Base-by-base conservation (phyloP, 2,329 filamentous ascomycete species). In the Fusarium sacchari region DNA sequence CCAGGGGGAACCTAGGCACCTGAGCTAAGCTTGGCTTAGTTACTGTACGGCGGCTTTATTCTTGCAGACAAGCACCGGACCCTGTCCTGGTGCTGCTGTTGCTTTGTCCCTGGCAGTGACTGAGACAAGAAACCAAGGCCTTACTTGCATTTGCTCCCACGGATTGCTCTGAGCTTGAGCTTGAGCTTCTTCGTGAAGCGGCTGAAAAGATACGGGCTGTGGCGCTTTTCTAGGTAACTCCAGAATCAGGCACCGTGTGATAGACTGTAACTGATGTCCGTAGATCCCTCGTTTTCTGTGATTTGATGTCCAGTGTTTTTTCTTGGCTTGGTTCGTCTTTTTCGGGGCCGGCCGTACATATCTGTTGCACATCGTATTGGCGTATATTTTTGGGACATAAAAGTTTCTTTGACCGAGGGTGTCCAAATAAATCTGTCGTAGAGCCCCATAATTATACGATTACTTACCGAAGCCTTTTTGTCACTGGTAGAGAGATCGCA, bases 21-120 rank as follows among this genome's bases (percentile, higher is more conserved):
- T 56, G 68, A 72, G 71, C 68, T 72, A 70, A 71, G 60, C 64
- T 67, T 67, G 52, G 64, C 46, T 70, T 36, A 65, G 67, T 60
- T 66, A 70, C 66, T 47, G 59, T 28, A 60, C 64, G 67, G 71
- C 64, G 67, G 71, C 71, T 74, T 69, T 74, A 72, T 73, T 73
- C 61, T 77, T 59, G 68, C 64, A 71, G 72, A 60, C 75, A 74
- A 71, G 67, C 52, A 61, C 73, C 64, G 71, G 75, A 40, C 61
- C 71, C 65, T 69, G 57, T 59, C 60, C 67, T 71, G 32, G 36
- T 65, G 28, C 15, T 46, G 28, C 32, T 44, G 18, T 11, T 39
- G 20, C 37, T 39, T 53, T 39, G 67, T 64, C 52, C 65, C 61
- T 71, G 50, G 66, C 60, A 55, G 61, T 62, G 52, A 53, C 36